A percentile compares a stretch with the other conserved stretches of the same genome.
phyloP scores from a whole-genome alignment of 305 asterid genomes.

The Vinca major region DNA sequence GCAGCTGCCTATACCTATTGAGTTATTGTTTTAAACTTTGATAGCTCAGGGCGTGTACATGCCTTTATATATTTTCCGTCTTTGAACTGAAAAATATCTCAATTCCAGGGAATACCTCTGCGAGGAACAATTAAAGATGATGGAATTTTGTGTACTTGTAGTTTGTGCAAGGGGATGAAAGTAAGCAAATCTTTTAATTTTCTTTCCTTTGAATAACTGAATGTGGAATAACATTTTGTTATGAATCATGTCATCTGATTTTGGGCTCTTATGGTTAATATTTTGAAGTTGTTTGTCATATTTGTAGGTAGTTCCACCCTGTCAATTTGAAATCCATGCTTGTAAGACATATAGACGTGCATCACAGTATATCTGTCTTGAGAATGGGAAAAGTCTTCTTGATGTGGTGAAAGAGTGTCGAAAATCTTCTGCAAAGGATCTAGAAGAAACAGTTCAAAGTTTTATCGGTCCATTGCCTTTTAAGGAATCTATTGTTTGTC shows the following conservation, averaged over 20 bases:
- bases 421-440: constrained; percentile 50
- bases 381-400: constrained; percentile 88
- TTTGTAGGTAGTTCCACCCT: constrained; percentile 75
- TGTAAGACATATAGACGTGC: constrained; percentile 90
- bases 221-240: constrained; percentile 3
- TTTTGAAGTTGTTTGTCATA: constrained; percentile 9
- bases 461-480: constrained; percentile 73
- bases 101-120: constrained; percentile 70
- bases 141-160: constrained; percentile 87
- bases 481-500: constrained; percentile 65
- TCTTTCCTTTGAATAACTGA: constrained; percentile 15
- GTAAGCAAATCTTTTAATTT: constrained; percentile 34
- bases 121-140: constrained; percentile 82
- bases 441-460: constrained; percentile 73
- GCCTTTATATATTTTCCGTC: background rate
- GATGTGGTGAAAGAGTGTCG: constrained; percentile 93
- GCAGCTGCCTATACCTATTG: background rate
- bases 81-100: constrained; percentile 17
- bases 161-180: constrained; percentile 61
- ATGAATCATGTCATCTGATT: background rate
- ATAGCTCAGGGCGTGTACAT: background rate
- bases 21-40: background rate
- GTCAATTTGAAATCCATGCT: constrained; percentile 95
- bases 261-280: constrained; percentile 11
- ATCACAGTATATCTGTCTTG: constrained; percentile 84